Evolutionary conservation across 495 filamentous ascomycete genomes (phyloP), one percentile per base, ranked within the genome.

Genomic region (Parathielavia hyrcaniae): DNA sequence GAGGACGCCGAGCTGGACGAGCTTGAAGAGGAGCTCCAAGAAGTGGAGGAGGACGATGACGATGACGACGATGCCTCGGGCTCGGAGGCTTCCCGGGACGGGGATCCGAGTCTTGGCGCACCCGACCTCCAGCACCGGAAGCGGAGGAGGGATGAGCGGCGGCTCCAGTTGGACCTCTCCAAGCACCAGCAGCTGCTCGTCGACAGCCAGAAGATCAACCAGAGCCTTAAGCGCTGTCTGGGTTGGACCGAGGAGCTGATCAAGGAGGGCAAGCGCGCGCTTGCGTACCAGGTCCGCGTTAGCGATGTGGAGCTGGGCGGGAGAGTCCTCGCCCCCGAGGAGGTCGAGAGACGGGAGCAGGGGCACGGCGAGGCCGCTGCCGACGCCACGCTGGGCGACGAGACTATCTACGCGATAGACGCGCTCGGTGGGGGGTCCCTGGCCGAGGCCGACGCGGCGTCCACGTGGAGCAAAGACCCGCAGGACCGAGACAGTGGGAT

Each of bases 191-290:
- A 91, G 63, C 75, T 97, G 2, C 80, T 98, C 5, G 72, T 88
- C 22, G 91, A 96, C 69, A 91, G 86, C 56, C 89, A 96, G 65
- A 92, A 87, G 70, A 89, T 97, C 74, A 97, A 97, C 68, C 87
- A 93, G 64, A 92, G 88, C 64, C 76, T 99, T 4, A 91, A 89
- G 67, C 80, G 90, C 30, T 99, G 93, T 68, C 76, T 95, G 22
- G 81, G 81, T 22, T 88, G 87, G 80, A 90, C 91, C 0, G 93
- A 99, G 63, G 85, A 87, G 58, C 77, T 99, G 39, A 96, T 99
- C 64, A 84, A 79, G 35, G 89, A 96, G 54, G 92, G 86, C 26
- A 87, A 86, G 63, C 89, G 86, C 64, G 93, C 93, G 1, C 80
- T 99, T 11, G 87, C 85, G 46, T 95, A 93, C 63, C 76, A 80